Evolutionary conservation across 148 eudicot genomes (phyloP).

Genomic region (Amaranthus palmeri): DNA sequence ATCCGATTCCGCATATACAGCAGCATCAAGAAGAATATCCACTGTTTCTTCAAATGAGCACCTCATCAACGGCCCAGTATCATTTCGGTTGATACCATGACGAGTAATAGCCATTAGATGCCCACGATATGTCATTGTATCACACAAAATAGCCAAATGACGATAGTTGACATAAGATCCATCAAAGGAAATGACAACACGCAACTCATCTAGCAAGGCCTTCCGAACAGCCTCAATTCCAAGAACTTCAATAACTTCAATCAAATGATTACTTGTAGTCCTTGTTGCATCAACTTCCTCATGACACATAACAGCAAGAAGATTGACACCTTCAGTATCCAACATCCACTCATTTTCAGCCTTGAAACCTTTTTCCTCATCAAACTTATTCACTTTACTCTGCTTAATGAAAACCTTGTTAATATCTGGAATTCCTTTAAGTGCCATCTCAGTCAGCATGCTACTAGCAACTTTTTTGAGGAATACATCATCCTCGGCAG

Average conservation of each 20-base stretch:
- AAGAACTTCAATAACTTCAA: constrained; percentile 92
- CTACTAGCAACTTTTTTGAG: constrained; percentile 90
- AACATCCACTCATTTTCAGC: constrained; percentile 96
- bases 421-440: constrained; percentile 87
- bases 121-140: constrained; percentile 98
- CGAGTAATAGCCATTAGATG: constrained; percentile 99
- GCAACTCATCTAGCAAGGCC: constrained; percentile 86
- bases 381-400: constrained; percentile 70
- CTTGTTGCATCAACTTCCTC: constrained; percentile 87
- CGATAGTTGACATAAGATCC: constrained; percentile 97
- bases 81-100: constrained; percentile 91
- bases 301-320: constrained; percentile 88
- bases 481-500: constrained; percentile 97
- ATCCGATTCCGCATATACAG: constrained; percentile 92
- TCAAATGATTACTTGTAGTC: constrained; percentile 95
- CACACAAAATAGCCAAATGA: constrained; percentile 93
- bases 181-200: constrained; percentile 95
- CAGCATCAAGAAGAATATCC: constrained; percentile 98
- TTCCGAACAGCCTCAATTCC: constrained; percentile 97
- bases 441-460: constrained; percentile 99
- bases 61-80: constrained; percentile 97
- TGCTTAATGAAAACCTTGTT: constrained; percentile 93
- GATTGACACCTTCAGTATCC: constrained; percentile 98
- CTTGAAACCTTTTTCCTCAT: constrained; percentile 72
- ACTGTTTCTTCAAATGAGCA: constrained; percentile 99